Conservation (phyloP, 768 basidiomycete genomes). For the Tylopilus intermedius region DNA sequence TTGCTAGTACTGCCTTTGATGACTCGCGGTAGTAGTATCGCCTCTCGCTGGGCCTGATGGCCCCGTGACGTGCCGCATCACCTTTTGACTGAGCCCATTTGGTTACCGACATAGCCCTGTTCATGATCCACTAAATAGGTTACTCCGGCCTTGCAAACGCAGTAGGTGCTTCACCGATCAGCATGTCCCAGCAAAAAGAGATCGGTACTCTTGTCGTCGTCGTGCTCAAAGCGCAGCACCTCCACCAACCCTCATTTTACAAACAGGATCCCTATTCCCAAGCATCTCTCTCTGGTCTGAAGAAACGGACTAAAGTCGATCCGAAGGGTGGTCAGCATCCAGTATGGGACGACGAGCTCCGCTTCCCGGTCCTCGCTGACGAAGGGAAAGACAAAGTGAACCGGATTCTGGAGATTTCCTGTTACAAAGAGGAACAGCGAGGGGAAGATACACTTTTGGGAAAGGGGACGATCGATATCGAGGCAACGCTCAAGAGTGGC, state of each 20-base stretch:
- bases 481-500: conserved; percentile 74
- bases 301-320: conserved; percentile 67
- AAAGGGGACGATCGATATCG: conserved; percentile 67
- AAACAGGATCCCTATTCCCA: conserved; percentile 89
- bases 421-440: conserved; percentile 73
- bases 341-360: conserved; percentile 85
- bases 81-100: too few relatives aligned
- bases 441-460: conserved; percentile 73
- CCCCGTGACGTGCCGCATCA: too few relatives aligned
- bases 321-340: conserved; percentile 90
- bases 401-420: conserved; percentile 65
- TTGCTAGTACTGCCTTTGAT: not conserved
- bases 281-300: conserved; percentile 52
- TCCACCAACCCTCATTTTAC: conserved; percentile 81
- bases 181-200: conserved; percentile 37
- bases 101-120: not conserved
- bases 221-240: conserved; percentile 77
- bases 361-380: conserved; percentile 68
- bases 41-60: not conserved
- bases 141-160: not conserved
- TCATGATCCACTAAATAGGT: not conserved
- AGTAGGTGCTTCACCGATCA: not conserved
- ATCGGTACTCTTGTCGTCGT: conserved; percentile 83
- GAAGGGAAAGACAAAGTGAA: conserved; percentile 40
- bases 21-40: not conserved